Conservation (phyloP, 106 monocot species). For the Agapanthus africanus region DNA sequence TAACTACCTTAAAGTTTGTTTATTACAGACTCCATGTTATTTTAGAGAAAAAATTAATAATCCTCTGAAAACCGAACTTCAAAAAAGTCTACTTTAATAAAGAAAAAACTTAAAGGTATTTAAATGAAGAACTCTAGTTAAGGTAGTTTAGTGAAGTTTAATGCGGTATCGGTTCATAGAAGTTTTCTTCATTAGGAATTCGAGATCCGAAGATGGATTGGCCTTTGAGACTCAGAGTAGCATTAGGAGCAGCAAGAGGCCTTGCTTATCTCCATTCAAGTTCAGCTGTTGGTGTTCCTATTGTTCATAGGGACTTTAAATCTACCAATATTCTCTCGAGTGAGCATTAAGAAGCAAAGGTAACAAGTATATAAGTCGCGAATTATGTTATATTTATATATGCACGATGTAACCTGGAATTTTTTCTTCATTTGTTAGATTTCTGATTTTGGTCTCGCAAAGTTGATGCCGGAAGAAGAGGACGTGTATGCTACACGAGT, state of each 20-base stretch:
- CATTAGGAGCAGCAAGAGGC: slow-evolving; percentile 75
- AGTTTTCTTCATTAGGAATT: slow-evolving; percentile 22
- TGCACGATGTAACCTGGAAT: background rate
- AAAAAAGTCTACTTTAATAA: no score
- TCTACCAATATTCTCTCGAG: slow-evolving; percentile 82
- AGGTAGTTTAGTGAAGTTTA: no score
- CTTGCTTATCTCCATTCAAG: slow-evolving; percentile 79
- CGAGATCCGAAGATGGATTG: slow-evolving; percentile 67
- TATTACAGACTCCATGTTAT: no score
- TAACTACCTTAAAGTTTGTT: no score
- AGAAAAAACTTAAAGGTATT: no score
- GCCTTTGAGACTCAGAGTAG: slow-evolving; percentile 59
- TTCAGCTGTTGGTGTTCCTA: slow-evolving; percentile 55
- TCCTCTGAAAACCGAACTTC: no score
- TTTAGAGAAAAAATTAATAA: no score
- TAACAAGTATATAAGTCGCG: slow-evolving; percentile 17
- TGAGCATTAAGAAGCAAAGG: slow-evolving; percentile 69
- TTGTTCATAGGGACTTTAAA: slow-evolving; percentile 85
- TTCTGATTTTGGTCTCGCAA: slow-evolving; percentile 91
- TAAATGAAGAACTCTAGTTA: no score
- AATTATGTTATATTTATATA: background rate
- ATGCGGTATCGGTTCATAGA: background rate
- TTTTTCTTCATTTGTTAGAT: slow-evolving; percentile 35
- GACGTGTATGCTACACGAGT: slow-evolving; percentile 50
- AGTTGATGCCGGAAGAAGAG: slow-evolving; percentile 74